Conservation (phyloP, 2,329 filamentous ascomycete species). For the Penicillium brevicompactum region DNA sequence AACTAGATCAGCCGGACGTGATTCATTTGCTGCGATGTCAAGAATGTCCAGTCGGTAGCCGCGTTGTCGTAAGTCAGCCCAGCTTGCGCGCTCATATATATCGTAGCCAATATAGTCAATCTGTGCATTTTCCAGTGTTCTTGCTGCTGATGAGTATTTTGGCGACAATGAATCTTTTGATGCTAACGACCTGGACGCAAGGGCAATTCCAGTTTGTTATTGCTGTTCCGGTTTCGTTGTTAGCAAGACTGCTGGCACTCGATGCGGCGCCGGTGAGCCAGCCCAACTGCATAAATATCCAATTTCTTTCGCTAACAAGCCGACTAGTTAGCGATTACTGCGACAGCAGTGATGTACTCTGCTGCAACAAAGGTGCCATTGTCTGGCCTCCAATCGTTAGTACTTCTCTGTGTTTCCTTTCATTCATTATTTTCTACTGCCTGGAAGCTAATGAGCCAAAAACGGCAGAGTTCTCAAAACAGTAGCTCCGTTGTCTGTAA, state of each 20-base stretch:
- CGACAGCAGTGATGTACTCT: not conserved
- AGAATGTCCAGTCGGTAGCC: conserved; percentile 4
- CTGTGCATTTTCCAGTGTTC: not conserved
- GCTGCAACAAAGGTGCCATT: not conserved
- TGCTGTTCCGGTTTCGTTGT: not conserved
- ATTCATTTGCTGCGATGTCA: conserved; percentile 3
- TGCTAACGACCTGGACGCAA: not conserved
- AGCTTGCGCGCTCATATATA: conserved; percentile 4
- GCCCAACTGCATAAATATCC: not conserved
- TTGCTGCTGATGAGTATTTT: not conserved
- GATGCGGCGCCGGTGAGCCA: not conserved
- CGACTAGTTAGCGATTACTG: not conserved
- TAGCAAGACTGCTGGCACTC: not conserved
- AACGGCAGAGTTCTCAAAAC: not conserved
- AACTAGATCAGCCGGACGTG: conserved; percentile 1
- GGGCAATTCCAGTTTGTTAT: not conserved
- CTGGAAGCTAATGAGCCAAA: not conserved
- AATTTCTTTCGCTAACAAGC: not conserved
- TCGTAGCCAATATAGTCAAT: conserved; percentile 5
- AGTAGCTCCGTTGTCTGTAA: not conserved
- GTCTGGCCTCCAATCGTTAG: not conserved
- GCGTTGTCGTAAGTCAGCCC: conserved; percentile 4
- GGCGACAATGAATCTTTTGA: not conserved
- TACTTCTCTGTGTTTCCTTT: not conserved
- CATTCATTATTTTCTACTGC: not conserved